Evolutionary conservation across 352 stramenopile genomes (phyloP).

Genomic region (Blastocystis sp.): DNA sequence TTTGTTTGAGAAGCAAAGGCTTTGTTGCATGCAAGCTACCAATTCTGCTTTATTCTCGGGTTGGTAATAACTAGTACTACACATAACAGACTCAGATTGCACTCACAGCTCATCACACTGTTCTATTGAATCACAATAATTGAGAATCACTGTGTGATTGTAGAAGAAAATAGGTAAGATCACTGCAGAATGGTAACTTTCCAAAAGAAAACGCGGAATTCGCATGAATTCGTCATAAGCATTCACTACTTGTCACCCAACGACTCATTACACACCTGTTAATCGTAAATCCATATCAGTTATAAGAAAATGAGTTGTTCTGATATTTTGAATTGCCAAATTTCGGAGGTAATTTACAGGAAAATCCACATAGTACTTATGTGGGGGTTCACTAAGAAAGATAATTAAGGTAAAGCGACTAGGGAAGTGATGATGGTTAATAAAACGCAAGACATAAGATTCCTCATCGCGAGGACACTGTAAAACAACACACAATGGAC

Average conservation of each 20-base stretch:
- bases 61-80: conserved; percentile 12
- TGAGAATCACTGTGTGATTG: conserved; percentile 29
- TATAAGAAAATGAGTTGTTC: conserved; percentile 48
- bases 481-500: not conserved
- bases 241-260: not conserved
- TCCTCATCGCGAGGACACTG: conserved; percentile 20
- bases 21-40: not conserved
- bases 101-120: conserved; percentile 25
- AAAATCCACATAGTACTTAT: not conserved
- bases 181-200: not conserved
- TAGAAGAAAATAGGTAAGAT: conserved; percentile 56
- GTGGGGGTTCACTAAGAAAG: not conserved
- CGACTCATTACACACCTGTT: not conserved
- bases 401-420: not conserved
- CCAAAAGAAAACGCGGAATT: not conserved
- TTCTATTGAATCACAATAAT: conserved; percentile 1
- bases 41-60: conserved; percentile 24
- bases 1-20: conserved; percentile 31
- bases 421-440: conserved; percentile 18
- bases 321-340: conserved; percentile 49
- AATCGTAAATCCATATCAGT: conserved; percentile 58
- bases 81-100: not conserved
- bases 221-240: conserved; percentile 6
- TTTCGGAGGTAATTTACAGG: conserved; percentile 52
- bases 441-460: not conserved